Evolutionary conservation across 805 yeast genomes (phyloP).

Genomic region (Saccharomycodes ludwigii): DNA sequence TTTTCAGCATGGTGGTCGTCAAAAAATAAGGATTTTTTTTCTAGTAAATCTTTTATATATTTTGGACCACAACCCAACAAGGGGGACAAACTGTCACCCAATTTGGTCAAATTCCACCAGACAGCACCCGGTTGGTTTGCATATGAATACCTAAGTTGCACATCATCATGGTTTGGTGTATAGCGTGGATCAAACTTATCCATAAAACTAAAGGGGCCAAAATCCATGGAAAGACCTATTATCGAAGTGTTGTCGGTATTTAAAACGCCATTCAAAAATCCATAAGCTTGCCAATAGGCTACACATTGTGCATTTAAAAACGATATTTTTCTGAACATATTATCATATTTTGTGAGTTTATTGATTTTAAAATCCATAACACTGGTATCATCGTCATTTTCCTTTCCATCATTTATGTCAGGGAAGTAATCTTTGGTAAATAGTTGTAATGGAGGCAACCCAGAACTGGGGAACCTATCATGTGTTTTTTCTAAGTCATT

Average conservation of each 20-base stretch:
- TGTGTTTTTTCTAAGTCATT: constrained; percentile 19
- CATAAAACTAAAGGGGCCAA: constrained; percentile 89
- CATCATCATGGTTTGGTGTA: constrained; percentile 88
- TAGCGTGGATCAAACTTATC: constrained; percentile 71
- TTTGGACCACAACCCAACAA: constrained; percentile 61
- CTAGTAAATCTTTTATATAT: constrained; percentile 29
- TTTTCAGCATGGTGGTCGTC: constrained; percentile 36
- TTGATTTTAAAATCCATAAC: constrained; percentile 17
- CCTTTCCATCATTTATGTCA: constrained; percentile 13
- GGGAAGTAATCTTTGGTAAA: constrained; percentile 18
- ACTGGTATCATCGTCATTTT: constrained; percentile 14
- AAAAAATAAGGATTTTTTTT: constrained; percentile 23
- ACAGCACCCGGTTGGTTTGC: constrained; percentile 75
- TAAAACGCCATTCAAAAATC: constrained; percentile 86
- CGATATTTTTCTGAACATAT: constrained; percentile 58
- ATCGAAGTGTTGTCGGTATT: constrained; percentile 91
- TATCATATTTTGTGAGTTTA: constrained; percentile 47
- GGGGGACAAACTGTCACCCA: constrained; percentile 77
- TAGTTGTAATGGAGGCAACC: no score
- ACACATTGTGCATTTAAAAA: constrained; percentile 64
- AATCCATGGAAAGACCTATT: constrained; percentile 81
- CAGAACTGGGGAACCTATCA: no score
- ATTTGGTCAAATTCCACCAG: constrained; percentile 84
- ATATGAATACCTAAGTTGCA: constrained; percentile 56
- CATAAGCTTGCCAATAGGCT: constrained; percentile 84